phyloP scores from a whole-genome alignment of 257 asterid species.

The Fraxinus excelsior region DNA sequence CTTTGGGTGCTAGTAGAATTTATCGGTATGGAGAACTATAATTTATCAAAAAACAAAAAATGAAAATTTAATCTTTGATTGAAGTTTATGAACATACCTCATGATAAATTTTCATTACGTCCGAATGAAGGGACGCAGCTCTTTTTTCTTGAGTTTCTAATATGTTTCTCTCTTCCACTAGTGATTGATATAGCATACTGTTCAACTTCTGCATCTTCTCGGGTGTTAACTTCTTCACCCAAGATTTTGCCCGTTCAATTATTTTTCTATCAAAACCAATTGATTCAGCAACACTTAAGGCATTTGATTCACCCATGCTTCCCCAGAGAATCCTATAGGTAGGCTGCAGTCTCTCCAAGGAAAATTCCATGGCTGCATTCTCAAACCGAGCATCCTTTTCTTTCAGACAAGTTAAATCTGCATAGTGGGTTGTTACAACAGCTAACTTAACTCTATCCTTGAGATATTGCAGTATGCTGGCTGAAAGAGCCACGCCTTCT shows the following conservation, averaged over 20 bases:
- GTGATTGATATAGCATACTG: constrained; percentile 70
- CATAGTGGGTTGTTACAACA: constrained; percentile 92
- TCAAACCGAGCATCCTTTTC: constrained; percentile 77
- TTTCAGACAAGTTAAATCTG: constrained; percentile 80
- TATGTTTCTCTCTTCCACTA: constrained; percentile 70
- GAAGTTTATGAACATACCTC: constrained; percentile 54
- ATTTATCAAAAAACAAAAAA: not conserved
- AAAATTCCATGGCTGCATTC: constrained; percentile 98
- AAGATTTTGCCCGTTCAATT: constrained; percentile 63
- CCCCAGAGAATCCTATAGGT: constrained; percentile 93
- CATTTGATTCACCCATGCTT: constrained; percentile 89
- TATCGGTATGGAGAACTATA: not conserved
- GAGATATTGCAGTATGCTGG: constrained; percentile 82
- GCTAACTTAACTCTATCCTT: constrained; percentile 83
- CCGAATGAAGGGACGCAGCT: constrained; percentile 66
- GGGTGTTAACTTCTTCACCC: constrained; percentile 79
- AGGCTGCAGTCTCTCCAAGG: constrained; percentile 75
- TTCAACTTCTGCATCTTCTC: constrained; percentile 80
- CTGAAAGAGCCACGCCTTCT: constrained; percentile 91
- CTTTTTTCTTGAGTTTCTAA: constrained; percentile 64
- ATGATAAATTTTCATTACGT: constrained; percentile 51
- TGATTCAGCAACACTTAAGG: constrained; percentile 73
- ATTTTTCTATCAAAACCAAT: constrained; percentile 73
- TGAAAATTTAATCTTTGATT: not conserved
- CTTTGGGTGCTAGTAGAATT: not conserved